phyloP scores from a whole-genome alignment of 2,329 filamentous ascomycete species.

The Nemania diffusa region DNA sequence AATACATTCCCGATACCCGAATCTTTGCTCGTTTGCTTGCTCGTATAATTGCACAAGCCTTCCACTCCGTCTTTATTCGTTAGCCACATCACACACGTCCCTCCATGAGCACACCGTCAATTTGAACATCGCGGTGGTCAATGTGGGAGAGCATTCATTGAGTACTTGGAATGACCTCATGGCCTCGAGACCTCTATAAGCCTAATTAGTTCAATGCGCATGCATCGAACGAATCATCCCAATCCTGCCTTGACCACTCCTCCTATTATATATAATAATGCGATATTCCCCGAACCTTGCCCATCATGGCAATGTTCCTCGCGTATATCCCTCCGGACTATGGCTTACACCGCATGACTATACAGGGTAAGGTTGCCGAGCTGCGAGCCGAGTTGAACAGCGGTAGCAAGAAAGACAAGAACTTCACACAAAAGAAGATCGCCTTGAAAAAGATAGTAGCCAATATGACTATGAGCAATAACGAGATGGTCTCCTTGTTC shows the following conservation, averaged over 20 bases:
- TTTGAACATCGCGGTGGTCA: neutral
- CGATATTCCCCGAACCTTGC: conserved; percentile 33
- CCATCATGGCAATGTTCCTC: conserved; percentile 60
- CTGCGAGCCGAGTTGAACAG: conserved; percentile 92
- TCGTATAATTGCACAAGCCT: conserved; percentile 22
- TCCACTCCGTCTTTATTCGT: conserved; percentile 8
- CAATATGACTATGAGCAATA: conserved; percentile 99
- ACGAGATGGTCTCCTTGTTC: conserved; percentile 98
- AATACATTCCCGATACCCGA: conserved; percentile 10
- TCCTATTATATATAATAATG: conserved; percentile 35
- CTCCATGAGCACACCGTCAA: conserved; percentile 4
- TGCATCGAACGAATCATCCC: conserved; percentile 22
- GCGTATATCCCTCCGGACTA: conserved; percentile 61
- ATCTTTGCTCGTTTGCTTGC: neutral
- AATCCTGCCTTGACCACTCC: conserved; percentile 28
- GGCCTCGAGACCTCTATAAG: neutral
- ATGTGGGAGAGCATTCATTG: conserved; percentile 15
- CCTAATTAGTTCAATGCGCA: conserved; percentile 8
- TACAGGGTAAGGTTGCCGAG: conserved; percentile 98
- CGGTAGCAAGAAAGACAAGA: conserved; percentile 98
- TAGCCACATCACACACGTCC: neutral
- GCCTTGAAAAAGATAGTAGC: conserved; percentile 99
- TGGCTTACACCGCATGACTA: conserved; percentile 63
- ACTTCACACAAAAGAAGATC: conserved; percentile 93
- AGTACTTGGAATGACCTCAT: conserved; percentile 13